A percentile compares a stretch with the other conserved stretches of the same genome.
Conservation (phyloP, 2,329 filamentous ascomycete species). For the Aspergillus sp. region DNA sequence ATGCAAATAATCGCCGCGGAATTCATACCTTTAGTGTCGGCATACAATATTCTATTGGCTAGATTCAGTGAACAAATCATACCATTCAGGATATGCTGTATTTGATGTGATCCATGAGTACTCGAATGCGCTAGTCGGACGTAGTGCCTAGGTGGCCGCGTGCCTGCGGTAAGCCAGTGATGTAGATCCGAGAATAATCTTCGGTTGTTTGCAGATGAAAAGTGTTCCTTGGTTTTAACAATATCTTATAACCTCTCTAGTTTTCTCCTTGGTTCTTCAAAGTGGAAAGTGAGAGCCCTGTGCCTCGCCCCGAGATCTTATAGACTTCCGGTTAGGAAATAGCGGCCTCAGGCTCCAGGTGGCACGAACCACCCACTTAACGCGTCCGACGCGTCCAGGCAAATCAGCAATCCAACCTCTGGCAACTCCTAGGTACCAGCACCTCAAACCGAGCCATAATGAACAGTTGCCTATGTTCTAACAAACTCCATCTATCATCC, state of each 20-base stretch:
- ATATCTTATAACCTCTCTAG: no score
- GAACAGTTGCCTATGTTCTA: background rate
- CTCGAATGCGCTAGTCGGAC: background rate
- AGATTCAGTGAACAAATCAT: background rate
- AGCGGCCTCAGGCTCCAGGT: background rate
- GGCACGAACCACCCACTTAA: constrained; percentile 11
- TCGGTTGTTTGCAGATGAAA: background rate
- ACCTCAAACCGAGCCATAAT: constrained; percentile 1
- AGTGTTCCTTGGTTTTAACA: background rate
- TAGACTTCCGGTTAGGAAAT: background rate
- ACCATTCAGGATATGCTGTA: background rate
- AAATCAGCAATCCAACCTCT: background rate
- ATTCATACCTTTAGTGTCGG: background rate
- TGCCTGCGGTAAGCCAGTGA: background rate
- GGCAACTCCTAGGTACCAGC: constrained; percentile 1
- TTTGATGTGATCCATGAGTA: background rate
- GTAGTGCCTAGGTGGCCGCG: background rate
- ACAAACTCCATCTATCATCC: background rate
- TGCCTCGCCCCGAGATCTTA: background rate
- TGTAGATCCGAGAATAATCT: background rate
- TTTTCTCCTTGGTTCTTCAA: background rate
- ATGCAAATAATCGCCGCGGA: background rate
- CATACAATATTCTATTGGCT: background rate
- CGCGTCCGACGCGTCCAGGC: constrained; percentile 9
- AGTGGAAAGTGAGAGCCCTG: background rate